Evolutionary conservation across 2,329 filamentous ascomycete species (phyloP).

Genomic region (Colletotrichum camelliae): DNA sequence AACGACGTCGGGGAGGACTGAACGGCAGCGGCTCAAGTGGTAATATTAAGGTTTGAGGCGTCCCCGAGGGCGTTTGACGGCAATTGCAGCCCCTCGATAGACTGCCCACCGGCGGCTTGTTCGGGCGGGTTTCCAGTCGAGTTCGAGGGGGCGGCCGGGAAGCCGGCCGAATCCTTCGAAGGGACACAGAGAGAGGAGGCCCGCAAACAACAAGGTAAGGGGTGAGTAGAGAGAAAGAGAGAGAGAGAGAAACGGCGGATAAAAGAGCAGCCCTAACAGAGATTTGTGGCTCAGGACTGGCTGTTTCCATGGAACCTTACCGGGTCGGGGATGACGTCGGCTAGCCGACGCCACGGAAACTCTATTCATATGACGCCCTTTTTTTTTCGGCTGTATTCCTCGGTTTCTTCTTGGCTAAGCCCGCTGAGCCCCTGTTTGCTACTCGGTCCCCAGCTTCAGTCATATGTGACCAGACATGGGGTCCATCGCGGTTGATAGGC

Average conservation of each 20-base stretch:
- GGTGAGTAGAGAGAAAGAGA: not conserved
- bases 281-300: slow-evolving; percentile 9
- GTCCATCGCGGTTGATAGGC: not conserved
- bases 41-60: not conserved
- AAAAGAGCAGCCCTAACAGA: not conserved
- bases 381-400: not conserved
- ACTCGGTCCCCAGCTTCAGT: not conserved
- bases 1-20: not conserved
- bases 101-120: not conserved
- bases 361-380: slow-evolving; percentile 14
- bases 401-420: not conserved
- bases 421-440: not conserved
- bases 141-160: not conserved
- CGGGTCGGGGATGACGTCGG: slow-evolving; percentile 8
- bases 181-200: not conserved
- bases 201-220: not conserved
- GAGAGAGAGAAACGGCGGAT: not conserved
- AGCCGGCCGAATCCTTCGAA: not conserved
- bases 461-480: not conserved
- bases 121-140: not conserved
- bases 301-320: slow-evolving; percentile 3
- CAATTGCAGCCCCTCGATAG: not conserved
- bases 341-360: slow-evolving; percentile 13
- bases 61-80: slow-evolving; percentile 3
- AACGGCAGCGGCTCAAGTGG: slow-evolving; percentile 1